Percentiles rank a stretch among this genome's conserved stretches.
These are phyloP conservation scores for Yamadazyma blattariae DNA, from an alignment of 1,139 yeast species.

Conservation along the genomic window DNA sequence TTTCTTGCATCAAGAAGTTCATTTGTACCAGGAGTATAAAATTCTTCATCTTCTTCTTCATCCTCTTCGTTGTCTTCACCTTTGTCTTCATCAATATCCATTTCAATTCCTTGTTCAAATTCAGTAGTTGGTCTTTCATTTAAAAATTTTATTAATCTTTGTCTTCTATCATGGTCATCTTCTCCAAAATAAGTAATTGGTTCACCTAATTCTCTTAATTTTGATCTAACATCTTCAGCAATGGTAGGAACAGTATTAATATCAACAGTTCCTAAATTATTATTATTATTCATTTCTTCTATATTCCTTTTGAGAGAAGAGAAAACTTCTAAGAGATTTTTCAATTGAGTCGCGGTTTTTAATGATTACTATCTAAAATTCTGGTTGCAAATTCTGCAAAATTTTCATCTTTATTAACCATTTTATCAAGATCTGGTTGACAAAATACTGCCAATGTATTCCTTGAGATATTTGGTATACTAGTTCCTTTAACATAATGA, in stretches of 20 bases:
- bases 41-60: conserved; percentile 59
- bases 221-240: conserved; percentile 56
- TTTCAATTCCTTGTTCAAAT: conserved; percentile 1
- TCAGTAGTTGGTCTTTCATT: conserved; percentile 14
- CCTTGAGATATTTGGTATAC: conserved; percentile 37
- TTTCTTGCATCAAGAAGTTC: conserved; percentile 56
- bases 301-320: conserved; percentile 19
- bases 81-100: conserved; percentile 68
- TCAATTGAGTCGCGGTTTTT: conserved; percentile 4
- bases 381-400: conserved; percentile 51
- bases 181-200: conserved; percentile 65
- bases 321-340: too few species aligned
- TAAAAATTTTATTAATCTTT: conserved; percentile 40
- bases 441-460: conserved; percentile 65
- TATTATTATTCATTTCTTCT: conserved; percentile 2
- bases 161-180: conserved; percentile 58
- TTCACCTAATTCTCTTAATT: conserved; percentile 50
- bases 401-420: conserved; percentile 40
- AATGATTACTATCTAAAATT: conserved; percentile 33
- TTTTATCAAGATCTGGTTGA: conserved; percentile 56
- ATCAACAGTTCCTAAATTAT: too few species aligned
- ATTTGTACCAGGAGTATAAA: conserved; percentile 75
- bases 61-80: conserved; percentile 29
- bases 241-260: conserved; percentile 44
- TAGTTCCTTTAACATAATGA: conserved; percentile 52